phyloP scores from a whole-genome alignment of 139 green algal genomes.

The Closterium sp. region DNA sequence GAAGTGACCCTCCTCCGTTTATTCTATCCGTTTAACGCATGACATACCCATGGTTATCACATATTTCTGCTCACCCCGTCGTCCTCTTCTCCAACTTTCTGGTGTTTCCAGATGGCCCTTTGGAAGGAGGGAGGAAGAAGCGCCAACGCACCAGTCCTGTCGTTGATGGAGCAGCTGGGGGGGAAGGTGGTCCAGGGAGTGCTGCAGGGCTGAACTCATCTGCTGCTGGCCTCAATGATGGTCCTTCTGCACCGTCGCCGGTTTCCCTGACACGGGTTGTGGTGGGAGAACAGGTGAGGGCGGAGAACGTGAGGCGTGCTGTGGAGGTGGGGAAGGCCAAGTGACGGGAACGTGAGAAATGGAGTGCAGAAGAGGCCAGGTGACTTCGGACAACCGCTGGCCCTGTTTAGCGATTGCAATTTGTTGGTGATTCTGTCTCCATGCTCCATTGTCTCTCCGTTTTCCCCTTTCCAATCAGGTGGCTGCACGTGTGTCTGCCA shows the following conservation, averaged over 20 bases:
- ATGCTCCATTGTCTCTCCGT: background rate
- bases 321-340: background rate
- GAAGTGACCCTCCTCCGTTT: too few species aligned
- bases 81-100: background rate
- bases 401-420: too few species aligned
- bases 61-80: background rate
- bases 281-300: background rate
- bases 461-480: conserved; percentile 21
- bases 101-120: background rate
- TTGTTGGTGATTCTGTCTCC: background rate
- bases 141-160: background rate
- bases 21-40: too few species aligned
- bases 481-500: conserved; percentile 33
- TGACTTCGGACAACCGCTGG: too few species aligned
- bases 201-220: background rate
- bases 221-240: background rate
- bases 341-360: too few species aligned
- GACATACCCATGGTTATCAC: background rate
- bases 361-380: too few species aligned
- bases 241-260: background rate
- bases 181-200: background rate
- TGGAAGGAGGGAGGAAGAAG: background rate
- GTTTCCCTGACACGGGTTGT: background rate
- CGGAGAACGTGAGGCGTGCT: background rate
- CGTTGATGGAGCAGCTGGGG: background rate